phyloP scores from a whole-genome alignment of 2,329 filamentous ascomycete genomes.

The Raffaelea ambrosiae region DNA sequence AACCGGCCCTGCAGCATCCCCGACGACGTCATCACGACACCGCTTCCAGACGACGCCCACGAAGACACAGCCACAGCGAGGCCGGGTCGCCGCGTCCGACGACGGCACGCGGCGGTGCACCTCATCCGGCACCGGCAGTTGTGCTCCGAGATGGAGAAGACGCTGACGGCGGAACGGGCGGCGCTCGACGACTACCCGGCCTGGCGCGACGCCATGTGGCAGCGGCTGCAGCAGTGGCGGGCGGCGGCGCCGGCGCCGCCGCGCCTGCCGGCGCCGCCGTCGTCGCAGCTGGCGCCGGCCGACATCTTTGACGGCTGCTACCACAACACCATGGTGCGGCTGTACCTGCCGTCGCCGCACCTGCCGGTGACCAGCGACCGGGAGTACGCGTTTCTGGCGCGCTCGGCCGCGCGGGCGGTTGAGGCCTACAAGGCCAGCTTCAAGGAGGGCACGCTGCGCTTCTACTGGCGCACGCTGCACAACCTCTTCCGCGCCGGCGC shows the following conservation, averaged over 20 bases:
- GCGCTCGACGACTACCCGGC: neutral
- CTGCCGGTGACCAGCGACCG: neutral
- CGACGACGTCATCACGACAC: neutral
- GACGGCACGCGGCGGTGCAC: neutral
- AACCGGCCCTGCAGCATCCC: neutral
- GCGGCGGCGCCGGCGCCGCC: neutral
- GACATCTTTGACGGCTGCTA: neutral
- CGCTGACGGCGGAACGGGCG: too few species aligned
- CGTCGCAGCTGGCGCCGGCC: neutral
- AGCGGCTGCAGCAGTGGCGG: neutral
- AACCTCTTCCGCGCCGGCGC: neutral
- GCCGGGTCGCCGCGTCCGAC: neutral
- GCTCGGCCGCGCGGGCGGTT: neutral
- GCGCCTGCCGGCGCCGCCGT: too few species aligned
- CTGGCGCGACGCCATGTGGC: neutral
- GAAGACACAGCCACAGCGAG: too few species aligned
- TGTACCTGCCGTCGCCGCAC: neutral
- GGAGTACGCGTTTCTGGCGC: neutral
- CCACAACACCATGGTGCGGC: neutral
- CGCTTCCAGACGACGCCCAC: too few species aligned
- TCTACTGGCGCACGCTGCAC: conserved; percentile 1
- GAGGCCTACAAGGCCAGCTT: neutral
- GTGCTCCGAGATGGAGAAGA: neutral
- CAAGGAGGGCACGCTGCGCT: neutral
- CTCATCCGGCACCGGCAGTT: neutral